Base-by-base conservation (phyloP, 2,329 filamentous ascomycete species). In the Neonectria sp. region DNA sequence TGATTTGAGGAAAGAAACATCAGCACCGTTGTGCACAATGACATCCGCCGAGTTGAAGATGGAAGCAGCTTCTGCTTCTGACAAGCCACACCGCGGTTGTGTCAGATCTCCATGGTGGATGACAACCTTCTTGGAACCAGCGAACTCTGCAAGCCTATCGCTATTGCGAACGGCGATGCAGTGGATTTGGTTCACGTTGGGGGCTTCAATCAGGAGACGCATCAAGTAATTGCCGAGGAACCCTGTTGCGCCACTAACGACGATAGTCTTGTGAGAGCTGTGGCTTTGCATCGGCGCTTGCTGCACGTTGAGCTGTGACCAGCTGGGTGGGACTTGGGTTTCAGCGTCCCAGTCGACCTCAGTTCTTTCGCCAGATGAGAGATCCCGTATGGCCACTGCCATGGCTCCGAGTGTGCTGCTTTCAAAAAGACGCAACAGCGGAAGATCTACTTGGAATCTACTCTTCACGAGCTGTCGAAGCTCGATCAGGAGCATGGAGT, bases 1-100 rank as follows among this genome's bases (percentile, higher is more conserved):
- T 3, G 69, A 68, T 37, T 82, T 78, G 67, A 74, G 65, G 73
- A 73, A 82, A 17, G 69, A 79, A 7, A 73, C 73, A 48, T 80
- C 77, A 9, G 82, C 82, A 9, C 82, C 84, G 43, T 77, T 78
- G 73, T 86, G 89, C 37, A 92, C 85, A 55, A 91, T 84, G 2
- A 85, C 72, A 68, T 86, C 80, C 1, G 76, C 79, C 4, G 71
- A 52, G 4, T 53, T 29, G n/a, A 75, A 74, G 2, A 88, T 69
- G 1, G 29, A 29, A 3, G 56, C 17, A 17, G 77, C 73, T 7
- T 78, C 75, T 1, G 68, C 33, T 25, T 79, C 64, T 1, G 71
- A 71, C 3, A 88, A 77, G 0, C 85, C 85, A 3, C 87, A 77
- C 4, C 45, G 68, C 0, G 79, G 76, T 2, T 55, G 49, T 0